Percentiles rank a stretch among this genome's conserved stretches.
phyloP scores from a whole-genome alignment of 2,329 filamentous ascomycete genomes.

The Trichoderma koningiopsis region DNA sequence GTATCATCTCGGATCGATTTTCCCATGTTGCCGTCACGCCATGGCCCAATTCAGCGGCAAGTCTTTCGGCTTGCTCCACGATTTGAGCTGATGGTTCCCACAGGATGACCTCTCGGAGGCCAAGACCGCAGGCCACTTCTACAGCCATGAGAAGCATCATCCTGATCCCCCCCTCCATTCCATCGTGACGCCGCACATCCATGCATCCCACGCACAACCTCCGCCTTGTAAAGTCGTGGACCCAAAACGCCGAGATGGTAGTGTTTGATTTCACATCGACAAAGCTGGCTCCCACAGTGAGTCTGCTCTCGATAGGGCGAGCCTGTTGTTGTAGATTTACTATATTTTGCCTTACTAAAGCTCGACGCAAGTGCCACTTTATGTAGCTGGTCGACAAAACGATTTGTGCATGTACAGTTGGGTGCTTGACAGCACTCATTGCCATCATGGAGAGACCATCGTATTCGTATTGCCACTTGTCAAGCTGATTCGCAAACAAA shows the following conservation, averaged over 20 bases:
- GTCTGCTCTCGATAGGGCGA: too few species aligned
- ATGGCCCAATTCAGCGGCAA: slow-evolving; percentile 44
- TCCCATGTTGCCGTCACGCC: slow-evolving; percentile 36
- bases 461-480: neutral
- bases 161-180: slow-evolving; percentile 33
- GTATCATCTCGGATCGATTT: slow-evolving; percentile 38
- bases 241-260: slow-evolving; percentile 41
- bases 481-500: neutral
- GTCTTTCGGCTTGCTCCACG: slow-evolving; percentile 33
- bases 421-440: slow-evolving; percentile 29
- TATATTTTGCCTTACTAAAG: slow-evolving; percentile 28
- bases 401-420: slow-evolving; percentile 39
- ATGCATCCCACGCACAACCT: slow-evolving; percentile 30
- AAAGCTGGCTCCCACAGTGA: slow-evolving; percentile 21
- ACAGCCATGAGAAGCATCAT: slow-evolving; percentile 40
- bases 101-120: slow-evolving; percentile 39
- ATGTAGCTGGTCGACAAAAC: slow-evolving; percentile 36
- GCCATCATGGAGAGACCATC: slow-evolving; percentile 1
- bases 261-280: slow-evolving; percentile 23
- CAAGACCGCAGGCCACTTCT: slow-evolving; percentile 38
- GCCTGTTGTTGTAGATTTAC: too few species aligned
- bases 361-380: slow-evolving; percentile 39
- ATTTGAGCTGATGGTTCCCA: slow-evolving; percentile 42
- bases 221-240: slow-evolving; percentile 38
- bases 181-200: slow-evolving; percentile 27